These are phyloP conservation scores for Aspergillus biplanus DNA, from an alignment of 495 filamentous ascomycete genomes.

Conservation along the genomic window DNA sequence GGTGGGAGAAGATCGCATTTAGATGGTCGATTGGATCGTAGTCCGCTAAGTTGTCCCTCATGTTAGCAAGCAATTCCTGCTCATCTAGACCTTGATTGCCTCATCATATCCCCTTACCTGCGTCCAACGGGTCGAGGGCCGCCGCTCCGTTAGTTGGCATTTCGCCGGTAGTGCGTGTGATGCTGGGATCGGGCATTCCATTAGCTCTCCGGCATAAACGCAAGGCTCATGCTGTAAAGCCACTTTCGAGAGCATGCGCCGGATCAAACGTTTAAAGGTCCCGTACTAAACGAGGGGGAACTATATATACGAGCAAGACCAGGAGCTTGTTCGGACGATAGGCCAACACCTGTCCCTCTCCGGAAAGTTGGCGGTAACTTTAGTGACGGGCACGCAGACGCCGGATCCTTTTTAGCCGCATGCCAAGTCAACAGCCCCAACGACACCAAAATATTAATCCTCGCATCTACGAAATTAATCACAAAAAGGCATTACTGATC, in stretches of 20 bases:
- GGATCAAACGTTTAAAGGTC: not conserved
- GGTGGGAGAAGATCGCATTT: conserved; percentile 91
- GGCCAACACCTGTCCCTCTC: not conserved
- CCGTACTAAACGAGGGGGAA: not conserved
- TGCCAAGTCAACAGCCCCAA: conserved; percentile 2
- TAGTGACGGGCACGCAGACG: not conserved
- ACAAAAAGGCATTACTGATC: not conserved
- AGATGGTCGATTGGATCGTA: conserved; percentile 94
- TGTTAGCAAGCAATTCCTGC: conserved; percentile 24
- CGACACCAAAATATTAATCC: not conserved
- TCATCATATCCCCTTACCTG: conserved; percentile 35
- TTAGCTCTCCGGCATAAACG: conserved; percentile 32
- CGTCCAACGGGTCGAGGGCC: conserved; percentile 45
- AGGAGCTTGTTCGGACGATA: not conserved
- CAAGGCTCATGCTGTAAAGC: conserved; percentile 37
- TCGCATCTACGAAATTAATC: too few relatives aligned
- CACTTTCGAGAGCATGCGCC: conserved; percentile 18
- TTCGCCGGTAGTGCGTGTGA: conserved; percentile 37
- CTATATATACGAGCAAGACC: not conserved
- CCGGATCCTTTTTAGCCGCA: not conserved
- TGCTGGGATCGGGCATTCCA: conserved; percentile 46
- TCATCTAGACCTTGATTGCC: not conserved
- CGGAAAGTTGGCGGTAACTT: conserved; percentile 7
- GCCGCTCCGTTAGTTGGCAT: conserved; percentile 45
- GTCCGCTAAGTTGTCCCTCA: conserved; percentile 62